Evolutionary conservation across 2,329 filamentous ascomycete species (phyloP), one percentile per base, ranked within the genome.

Genomic region (Pyrenochaeta sp.): DNA sequence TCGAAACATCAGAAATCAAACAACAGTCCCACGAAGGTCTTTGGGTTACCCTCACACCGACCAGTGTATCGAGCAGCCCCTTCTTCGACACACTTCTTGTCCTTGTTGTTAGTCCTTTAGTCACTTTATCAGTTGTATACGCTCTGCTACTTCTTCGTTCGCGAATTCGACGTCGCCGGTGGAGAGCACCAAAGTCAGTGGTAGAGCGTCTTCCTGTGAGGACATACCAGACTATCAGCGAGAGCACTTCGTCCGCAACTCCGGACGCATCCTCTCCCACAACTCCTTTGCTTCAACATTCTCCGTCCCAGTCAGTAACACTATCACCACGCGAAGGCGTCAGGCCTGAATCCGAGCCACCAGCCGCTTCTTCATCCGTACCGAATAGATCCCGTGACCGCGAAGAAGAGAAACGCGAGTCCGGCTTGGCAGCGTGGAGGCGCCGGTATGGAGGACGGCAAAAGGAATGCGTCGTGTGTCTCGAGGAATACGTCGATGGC

Each of bases 11-110:
- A 27, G 41, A 56, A 15, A 50, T 63, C 46, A 43, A 56, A 13
- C 11, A 41, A 10, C 73, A 78, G 24, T 76, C 78, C 9, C 86
- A 86, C 53, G 86, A 94, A 59, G 93, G 91, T 2, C 81, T 99
- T 4, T 97, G 91, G 91, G 90, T 99, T n/a, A 96, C 94, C 6
- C 84, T 99, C 41, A 94, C 90, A 1, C 94, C 92, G 1, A 92
- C 91, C 0, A 93, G 85, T 71, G 84, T 87, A 74, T 93, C 90
- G 52, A 88, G 88, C 4, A 95, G 88, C 58, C 92, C 94, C 0
- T 96, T 99, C 75, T 92, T 97, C 58, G 94, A 99, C 67, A 97
- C 93, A 0, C 81, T 99, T 3, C 79, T 97, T n/a, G 91, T 99
- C 7, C 78, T 99, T n/a, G 91, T 99, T 21, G 86, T 97, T 40